Evolutionary conservation across 495 filamentous ascomycete species (phyloP).

Genomic region (Bacidia rubella): DNA sequence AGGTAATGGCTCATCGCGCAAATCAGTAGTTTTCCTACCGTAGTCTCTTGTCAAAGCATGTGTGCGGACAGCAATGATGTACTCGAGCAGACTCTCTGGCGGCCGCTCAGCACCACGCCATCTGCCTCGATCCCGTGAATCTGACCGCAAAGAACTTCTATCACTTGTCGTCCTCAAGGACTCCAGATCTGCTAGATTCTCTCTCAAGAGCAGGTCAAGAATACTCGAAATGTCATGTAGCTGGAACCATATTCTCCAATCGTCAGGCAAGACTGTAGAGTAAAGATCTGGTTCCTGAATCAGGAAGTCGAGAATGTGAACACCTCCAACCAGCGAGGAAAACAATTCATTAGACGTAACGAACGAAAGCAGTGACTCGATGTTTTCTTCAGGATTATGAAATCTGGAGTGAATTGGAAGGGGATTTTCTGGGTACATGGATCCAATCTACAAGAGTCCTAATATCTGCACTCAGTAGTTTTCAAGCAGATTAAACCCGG

Average conservation of each 20-base stretch:
- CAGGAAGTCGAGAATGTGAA: constrained; percentile 93
- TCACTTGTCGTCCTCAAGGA: constrained; percentile 6
- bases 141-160: background rate
- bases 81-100: constrained; percentile 55
- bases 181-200: constrained; percentile 55
- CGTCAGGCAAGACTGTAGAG: constrained; percentile 51
- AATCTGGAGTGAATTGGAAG: constrained; percentile 48
- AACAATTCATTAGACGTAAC: constrained; percentile 63
- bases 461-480: background rate
- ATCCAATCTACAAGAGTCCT: background rate
- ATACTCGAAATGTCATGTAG: constrained; percentile 55
- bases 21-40: constrained; percentile 13
- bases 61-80: constrained; percentile 58
- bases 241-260: constrained; percentile 71
- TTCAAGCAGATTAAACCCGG: too few species aligned
- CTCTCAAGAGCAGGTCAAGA: constrained; percentile 63
- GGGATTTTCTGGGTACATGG: constrained; percentile 5
- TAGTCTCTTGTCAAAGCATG: constrained; percentile 56
- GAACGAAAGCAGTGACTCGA: constrained; percentile 66
- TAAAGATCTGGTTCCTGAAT: constrained; percentile 75
- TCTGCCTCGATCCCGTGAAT: background rate
- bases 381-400: constrained; percentile 51
- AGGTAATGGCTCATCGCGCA: constrained; percentile 31
- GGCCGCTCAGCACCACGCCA: constrained; percentile 44
- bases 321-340: constrained; percentile 76